Percentiles rank a stretch among this genome's conserved stretches.
Evolutionary conservation across 768 basidiomycete species (phyloP).

Genomic region (Naganishia vishniacii): DNA sequence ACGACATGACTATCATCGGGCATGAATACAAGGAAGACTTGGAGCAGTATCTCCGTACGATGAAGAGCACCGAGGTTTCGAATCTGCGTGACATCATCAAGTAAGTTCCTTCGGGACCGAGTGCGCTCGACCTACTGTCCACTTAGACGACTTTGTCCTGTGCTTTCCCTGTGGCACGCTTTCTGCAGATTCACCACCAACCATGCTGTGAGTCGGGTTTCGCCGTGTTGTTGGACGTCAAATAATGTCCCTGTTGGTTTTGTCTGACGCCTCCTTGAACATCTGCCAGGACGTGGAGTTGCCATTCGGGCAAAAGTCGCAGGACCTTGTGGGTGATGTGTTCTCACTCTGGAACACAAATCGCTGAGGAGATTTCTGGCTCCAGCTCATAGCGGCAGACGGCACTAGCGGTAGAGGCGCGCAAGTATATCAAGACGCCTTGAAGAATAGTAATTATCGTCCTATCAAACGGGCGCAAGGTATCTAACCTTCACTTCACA

Average conservation of each 20-base stretch:
- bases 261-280: background rate
- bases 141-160: too few relatives aligned
- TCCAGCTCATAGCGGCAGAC: background rate
- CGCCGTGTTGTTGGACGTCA: background rate
- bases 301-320: background rate
- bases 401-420: background rate
- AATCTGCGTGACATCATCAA: slow-evolving; percentile 14
- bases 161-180: background rate
- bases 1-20: background rate
- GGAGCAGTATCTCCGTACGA: background rate
- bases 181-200: background rate
- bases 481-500: background rate
- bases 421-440: background rate
- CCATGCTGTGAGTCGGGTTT: background rate
- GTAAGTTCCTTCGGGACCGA: slow-evolving; percentile 1
- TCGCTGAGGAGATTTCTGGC: too few relatives aligned
- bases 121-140: background rate
- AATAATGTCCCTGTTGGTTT: background rate
- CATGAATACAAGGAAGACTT: slow-evolving; percentile 19
- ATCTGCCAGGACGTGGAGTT: background rate
- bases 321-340: background rate
- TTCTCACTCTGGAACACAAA: background rate
- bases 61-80: background rate
- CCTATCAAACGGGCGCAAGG: background rate
- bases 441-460: background rate